Evolutionary conservation across 495 filamentous ascomycete genomes (phyloP).

Genomic region (Xylaria flabelliformis): DNA sequence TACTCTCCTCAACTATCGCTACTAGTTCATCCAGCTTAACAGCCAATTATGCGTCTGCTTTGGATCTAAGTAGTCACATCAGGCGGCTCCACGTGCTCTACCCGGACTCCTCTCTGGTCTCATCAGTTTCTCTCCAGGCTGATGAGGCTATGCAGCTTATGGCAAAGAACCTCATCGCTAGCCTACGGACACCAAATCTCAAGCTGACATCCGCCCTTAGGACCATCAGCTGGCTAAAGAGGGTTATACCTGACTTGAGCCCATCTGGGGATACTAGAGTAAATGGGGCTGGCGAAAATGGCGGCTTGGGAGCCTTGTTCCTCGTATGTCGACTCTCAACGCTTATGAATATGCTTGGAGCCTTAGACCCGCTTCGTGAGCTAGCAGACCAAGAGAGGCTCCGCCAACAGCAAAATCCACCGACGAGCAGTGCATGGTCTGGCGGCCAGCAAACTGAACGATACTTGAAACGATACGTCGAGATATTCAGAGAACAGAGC

Average conservation of each 20-base stretch:
- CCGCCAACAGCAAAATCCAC: conserved; percentile 43
- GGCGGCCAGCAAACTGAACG: conserved; percentile 91
- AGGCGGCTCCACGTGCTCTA: conserved; percentile 84
- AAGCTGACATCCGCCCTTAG: conserved; percentile 92
- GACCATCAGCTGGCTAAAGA: conserved; percentile 88
- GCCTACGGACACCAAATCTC: conserved; percentile 75
- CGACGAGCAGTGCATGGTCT: conserved; percentile 59
- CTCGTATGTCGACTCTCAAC: conserved; percentile 85
- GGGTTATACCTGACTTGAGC: conserved; percentile 83
- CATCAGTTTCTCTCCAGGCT: conserved; percentile 75
- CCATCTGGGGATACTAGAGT: conserved; percentile 32
- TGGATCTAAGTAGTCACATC: conserved; percentile 95
- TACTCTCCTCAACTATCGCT: conserved; percentile 70
- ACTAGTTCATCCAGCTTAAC: conserved; percentile 50
- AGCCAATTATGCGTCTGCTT: conserved; percentile 81
- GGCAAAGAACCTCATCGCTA: conserved; percentile 81
- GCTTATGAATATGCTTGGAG: conserved; percentile 78
- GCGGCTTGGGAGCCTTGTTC: conserved; percentile 78
- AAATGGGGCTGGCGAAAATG: conserved; percentile 47
- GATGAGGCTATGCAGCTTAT: conserved; percentile 90
- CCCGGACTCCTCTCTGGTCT: conserved; percentile 75
- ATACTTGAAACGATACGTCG: conserved; percentile 93
- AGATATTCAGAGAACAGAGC: conserved; percentile 97
- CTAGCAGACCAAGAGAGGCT: conserved; percentile 87
- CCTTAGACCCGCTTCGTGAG: conserved; percentile 83